Conservation (phyloP, 495 filamentous ascomycete species). For the Cairneyella variabilis region DNA sequence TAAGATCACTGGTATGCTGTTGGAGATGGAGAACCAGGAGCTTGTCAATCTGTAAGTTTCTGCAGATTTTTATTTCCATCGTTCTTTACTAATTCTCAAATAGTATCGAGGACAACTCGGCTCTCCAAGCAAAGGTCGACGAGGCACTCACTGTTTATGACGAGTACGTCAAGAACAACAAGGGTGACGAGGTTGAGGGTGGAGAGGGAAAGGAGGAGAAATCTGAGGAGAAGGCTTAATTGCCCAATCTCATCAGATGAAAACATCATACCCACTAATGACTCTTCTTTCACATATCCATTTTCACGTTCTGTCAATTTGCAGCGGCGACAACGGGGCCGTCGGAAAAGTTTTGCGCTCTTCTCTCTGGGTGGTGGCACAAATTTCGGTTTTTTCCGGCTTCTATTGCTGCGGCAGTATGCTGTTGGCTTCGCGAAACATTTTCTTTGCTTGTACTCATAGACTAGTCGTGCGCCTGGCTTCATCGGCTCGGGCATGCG, state of each 20-base stretch:
- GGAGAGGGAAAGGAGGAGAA: slow-evolving; percentile 46
- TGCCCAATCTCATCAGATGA: slow-evolving; percentile 21
- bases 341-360: slow-evolving; percentile 27
- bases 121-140: slow-evolving; percentile 90
- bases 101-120: slow-evolving; percentile 85
- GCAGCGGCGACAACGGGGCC: slow-evolving; percentile 13
- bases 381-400: slow-evolving; percentile 16
- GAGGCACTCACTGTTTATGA: slow-evolving; percentile 97
- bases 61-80: not conserved
- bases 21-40: slow-evolving; percentile 98
- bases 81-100: slow-evolving; percentile 22
- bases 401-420: slow-evolving; percentile 7
- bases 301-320: slow-evolving; percentile 26
- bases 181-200: slow-evolving; percentile 36
- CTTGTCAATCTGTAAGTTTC: slow-evolving; percentile 90
- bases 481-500: not conserved
- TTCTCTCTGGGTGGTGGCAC: slow-evolving; percentile 15
- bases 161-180: slow-evolving; percentile 90
- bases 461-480: slow-evolving; percentile 17
- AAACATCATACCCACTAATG: slow-evolving; percentile 24
- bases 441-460: slow-evolving; percentile 23
- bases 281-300: slow-evolving; percentile 18
- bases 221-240: slow-evolving; percentile 53
- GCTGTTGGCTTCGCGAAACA: not conserved
- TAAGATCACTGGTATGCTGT: slow-evolving; percentile 99